Evolutionary conservation across 257 asterid species (phyloP).

Genomic region (Rehmannia glutinosa): DNA sequence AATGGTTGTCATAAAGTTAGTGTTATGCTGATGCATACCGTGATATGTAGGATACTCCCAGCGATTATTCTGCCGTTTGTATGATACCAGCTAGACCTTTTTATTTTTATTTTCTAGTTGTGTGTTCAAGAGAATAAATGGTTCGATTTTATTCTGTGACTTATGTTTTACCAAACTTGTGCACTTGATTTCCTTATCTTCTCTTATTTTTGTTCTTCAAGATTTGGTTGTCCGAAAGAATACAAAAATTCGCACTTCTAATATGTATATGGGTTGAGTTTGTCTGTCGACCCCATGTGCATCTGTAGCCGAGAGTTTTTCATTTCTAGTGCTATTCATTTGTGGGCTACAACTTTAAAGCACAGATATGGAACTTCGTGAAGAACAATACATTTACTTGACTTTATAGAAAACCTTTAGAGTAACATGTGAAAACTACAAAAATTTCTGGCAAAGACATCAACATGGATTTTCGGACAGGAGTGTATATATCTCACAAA

Average conservation of each 20-base stretch:
- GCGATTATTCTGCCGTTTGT: not conserved
- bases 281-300: not conserved
- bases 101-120: not conserved
- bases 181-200: not conserved
- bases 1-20: not conserved
- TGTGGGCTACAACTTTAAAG: not conserved
- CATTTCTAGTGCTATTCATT: not conserved
- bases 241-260: not conserved
- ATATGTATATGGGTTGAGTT: not conserved
- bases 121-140: not conserved
- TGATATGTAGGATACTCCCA: conserved; percentile 11
- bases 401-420: not conserved
- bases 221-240: not conserved
- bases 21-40: not conserved
- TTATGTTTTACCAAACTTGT: too few species aligned
- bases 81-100: not conserved
- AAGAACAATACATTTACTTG: not conserved
- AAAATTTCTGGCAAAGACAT: not conserved
- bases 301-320: conserved; percentile 6
- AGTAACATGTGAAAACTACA: not conserved
- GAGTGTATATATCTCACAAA: not conserved
- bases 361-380: not conserved
- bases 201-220: not conserved
- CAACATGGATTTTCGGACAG: not conserved
- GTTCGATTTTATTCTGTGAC: not conserved